A percentile compares a stretch with the other conserved stretches of the same genome.
phyloP scores from a whole-genome alignment of 257 asterid genomes.

The Gentiana straminea region DNA sequence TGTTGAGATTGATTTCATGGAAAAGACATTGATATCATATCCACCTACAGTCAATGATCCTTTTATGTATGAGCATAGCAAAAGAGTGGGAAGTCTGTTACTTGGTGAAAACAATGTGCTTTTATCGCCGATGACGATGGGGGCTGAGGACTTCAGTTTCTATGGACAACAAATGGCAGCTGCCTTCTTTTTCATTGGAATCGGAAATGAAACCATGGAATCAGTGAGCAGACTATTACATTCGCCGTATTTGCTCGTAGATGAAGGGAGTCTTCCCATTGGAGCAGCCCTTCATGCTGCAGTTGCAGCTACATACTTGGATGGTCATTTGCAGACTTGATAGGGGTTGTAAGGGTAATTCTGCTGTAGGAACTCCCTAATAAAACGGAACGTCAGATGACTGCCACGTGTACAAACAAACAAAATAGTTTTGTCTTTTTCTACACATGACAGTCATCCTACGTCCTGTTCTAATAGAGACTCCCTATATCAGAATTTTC shows the following conservation, averaged over 20 bases:
- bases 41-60: conserved; percentile 57
- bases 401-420: no score
- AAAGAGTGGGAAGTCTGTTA: conserved; percentile 39
- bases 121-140: conserved; percentile 30
- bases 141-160: conserved; percentile 88
- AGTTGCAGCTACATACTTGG: conserved; percentile 57
- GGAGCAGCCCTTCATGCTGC: conserved; percentile 91
- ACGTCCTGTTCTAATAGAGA: no score
- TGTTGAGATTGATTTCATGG: conserved; percentile 54
- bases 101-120: conserved; percentile 45
- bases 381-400: no score
- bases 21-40: conserved; percentile 38
- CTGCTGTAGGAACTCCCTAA: no score
- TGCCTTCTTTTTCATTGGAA: conserved; percentile 45
- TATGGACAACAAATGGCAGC: conserved; percentile 54
- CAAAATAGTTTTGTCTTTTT: no score
- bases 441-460: no score
- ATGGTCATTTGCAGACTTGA: conserved; percentile 16
- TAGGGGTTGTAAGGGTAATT: conserved; percentile 8
- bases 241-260: conserved; percentile 50
- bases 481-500: no score
- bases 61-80: conserved; percentile 48
- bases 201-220: conserved; percentile 32
- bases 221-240: conserved; percentile 30
- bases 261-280: conserved; percentile 54